These are phyloP conservation scores for Microbotryomycetes sp. DNA, from an alignment of 1,284 basidiomycete genomes.

Conservation along the genomic window DNA sequence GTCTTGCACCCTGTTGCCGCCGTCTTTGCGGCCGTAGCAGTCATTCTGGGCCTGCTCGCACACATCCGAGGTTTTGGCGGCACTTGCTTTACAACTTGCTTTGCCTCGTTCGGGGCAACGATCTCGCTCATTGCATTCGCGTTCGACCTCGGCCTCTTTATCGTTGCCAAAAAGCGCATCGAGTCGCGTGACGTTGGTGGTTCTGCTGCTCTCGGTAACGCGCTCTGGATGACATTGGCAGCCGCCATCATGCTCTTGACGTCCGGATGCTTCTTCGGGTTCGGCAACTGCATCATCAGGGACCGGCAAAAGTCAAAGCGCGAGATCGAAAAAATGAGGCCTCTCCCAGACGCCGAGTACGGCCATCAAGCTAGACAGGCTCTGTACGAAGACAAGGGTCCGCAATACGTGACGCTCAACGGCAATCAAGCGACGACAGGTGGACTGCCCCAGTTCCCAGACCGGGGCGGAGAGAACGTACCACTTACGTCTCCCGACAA, in stretches of 20 bases:
- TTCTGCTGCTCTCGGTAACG: slow-evolving; percentile 25
- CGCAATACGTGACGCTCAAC: background rate
- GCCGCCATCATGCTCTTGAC: slow-evolving; percentile 26
- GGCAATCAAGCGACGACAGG: background rate
- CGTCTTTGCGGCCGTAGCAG: slow-evolving; percentile 23
- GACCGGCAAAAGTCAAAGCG: slow-evolving; percentile 9
- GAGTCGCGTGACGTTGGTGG: slow-evolving; percentile 19
- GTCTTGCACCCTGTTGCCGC: slow-evolving; percentile 35
- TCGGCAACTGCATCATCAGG: slow-evolving; percentile 23
- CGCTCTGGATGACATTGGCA: slow-evolving; percentile 34
- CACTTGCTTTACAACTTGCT: slow-evolving; percentile 31
- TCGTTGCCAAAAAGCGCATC: slow-evolving; percentile 34
- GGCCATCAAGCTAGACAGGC: background rate
- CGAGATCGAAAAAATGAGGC: slow-evolving; percentile 17
- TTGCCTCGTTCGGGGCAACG: slow-evolving; percentile 31
- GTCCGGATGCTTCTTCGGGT: slow-evolving; percentile 34
- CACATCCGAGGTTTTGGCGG: slow-evolving; percentile 25
- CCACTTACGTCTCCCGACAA: slow-evolving; percentile 6
- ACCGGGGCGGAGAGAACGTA: slow-evolving; percentile 11
- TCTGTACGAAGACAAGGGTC: background rate
- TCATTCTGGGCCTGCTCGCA: slow-evolving; percentile 29
- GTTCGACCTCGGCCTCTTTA: slow-evolving; percentile 34
- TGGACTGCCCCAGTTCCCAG: slow-evolving; percentile 9
- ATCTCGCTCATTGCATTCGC: slow-evolving; percentile 33
- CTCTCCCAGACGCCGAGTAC: slow-evolving; percentile 8